Base-by-base conservation (phyloP, 495 filamentous ascomycete genomes). In the Podospora pseudoanserina region DNA sequence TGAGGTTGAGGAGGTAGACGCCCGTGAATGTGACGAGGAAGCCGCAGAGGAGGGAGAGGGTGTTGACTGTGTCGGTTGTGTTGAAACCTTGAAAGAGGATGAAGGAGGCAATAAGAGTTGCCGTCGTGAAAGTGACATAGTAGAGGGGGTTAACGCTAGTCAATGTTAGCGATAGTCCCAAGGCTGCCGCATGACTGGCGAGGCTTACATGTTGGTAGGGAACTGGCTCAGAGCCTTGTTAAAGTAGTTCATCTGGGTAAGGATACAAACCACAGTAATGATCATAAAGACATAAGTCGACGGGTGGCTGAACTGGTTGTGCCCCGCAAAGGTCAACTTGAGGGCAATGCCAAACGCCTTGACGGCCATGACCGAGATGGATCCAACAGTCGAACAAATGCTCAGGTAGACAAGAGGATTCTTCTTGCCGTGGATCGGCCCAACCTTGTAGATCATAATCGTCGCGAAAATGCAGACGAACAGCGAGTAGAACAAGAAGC, bases 211-310 rank as follows among this genome's bases (percentile, higher is more conserved):
- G 65, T 93, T 94, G 28, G 96, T 97, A 18, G 92, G 93, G 81
- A 97, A 99, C 74, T 96, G 92, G 79, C 92, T 96, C 71, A 99
- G 83, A 32, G 95, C 95, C 79, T 99, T 99, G 84, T 99, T 99
- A 79, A 99, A 96, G 79, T 98, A 99, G 80, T 98, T 98, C 96
- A 99, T 97, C 81, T 99, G 95, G 20, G 93, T 97, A 63, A 98
- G 78, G 77, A 98, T 98, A 81, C 95, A 98, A 68, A 97, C 92
- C 3, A 82, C 86, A 0, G 92, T 93, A 54, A 98, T 89, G 72
- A 99, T 97, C 74, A 91, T 88, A 75, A 99, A 99, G 60, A 97
- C 94, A 74, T 98, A 99, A 60, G 95, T 99, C 60, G 92, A 96
- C 0, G 95, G 90, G 72, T 96, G 91, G 3, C 86, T 87, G 75